Evolutionary conservation across 2,329 filamentous ascomycete species (phyloP), one percentile per base, ranked within the genome.

Genomic region (Pochonia chlamydosporia): DNA sequence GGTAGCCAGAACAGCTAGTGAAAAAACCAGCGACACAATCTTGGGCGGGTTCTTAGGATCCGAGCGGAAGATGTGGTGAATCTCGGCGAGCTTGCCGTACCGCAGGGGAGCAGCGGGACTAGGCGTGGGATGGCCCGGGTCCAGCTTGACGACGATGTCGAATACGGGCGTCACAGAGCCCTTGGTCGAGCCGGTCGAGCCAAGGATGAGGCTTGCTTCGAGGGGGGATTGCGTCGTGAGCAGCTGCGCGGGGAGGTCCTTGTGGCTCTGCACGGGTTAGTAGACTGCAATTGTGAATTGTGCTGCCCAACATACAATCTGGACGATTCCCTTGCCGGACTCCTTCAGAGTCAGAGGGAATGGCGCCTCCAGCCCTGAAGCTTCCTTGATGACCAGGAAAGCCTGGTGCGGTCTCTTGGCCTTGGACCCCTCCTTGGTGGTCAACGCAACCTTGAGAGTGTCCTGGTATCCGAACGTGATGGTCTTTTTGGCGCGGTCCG

Each of bases 391-490:
- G 14, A 93, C 76, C 46, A 99, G 76, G 73, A 96, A 96, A 5
- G 90, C 90, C 70, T 99, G 93, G 69, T 99, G 93, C 57, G 93
- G 89, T 55, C 87, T 82, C 75, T 90, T 92, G 40, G 81, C 78
- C 57, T 82, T 84, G 68, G 83, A 82, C 62, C 80, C 84, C 61
- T 96, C 89, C 63, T 86, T 85, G 8, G 89, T 79, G 28, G 89
- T 95, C 59, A 99, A 72, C 55, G 82, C 70, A 55, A 99, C 72
- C 73, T 93, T 96, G 61, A 97, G 74, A 36, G 82, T 82, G 62
- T 95, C 90, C 46, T 79, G 66, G 46, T 76, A 68, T 52, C 82
- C 80, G 52, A 97, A 73, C 10, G 75, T 67, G 36, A 96, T 64
- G 11, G 83, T 69, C 43, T 80, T 80, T 44, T 79, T 69, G 52